Evolutionary conservation across 257 asterid species (phyloP).

Genomic region (Capsicum baccatum): DNA sequence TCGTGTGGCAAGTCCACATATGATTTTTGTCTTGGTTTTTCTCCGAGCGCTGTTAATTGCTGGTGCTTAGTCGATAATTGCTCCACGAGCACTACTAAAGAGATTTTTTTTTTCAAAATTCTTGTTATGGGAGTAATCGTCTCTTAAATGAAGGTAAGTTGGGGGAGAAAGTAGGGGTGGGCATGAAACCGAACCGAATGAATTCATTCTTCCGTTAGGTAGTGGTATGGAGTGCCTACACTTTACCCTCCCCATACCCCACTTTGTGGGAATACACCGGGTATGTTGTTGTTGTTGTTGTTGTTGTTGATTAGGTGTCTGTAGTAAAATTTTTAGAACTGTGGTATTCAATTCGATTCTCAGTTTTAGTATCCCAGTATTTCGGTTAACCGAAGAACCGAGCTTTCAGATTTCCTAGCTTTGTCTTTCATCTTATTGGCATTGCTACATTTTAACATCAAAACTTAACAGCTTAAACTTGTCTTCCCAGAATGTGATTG

Average conservation of each 20-base stretch:
- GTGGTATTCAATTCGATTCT: background rate
- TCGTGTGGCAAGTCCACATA: background rate
- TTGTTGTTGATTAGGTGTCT: too few species aligned
- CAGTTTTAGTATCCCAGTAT: background rate
- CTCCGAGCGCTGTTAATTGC: background rate
- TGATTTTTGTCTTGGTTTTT: background rate
- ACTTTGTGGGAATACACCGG: too few species aligned
- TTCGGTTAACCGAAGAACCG: background rate
- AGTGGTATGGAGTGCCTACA: too few species aligned
- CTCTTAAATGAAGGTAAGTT: background rate
- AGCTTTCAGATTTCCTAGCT: background rate
- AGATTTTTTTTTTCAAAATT: background rate
- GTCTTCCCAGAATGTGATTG: too few species aligned
- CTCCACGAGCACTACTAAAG: background rate
- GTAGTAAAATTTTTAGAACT: too few species aligned
- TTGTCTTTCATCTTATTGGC: too few species aligned
- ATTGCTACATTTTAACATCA: too few species aligned
- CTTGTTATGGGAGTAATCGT: background rate
- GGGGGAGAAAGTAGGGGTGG: background rate
- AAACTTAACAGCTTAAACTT: too few species aligned
- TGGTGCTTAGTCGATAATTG: background rate
- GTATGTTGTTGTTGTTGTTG: too few species aligned
- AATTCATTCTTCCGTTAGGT: too few species aligned
- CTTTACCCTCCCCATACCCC: too few species aligned
- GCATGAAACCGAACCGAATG: background rate